phyloP scores from a whole-genome alignment of 192 early-diverging fungal genomes.

The Linderina pennispora region DNA sequence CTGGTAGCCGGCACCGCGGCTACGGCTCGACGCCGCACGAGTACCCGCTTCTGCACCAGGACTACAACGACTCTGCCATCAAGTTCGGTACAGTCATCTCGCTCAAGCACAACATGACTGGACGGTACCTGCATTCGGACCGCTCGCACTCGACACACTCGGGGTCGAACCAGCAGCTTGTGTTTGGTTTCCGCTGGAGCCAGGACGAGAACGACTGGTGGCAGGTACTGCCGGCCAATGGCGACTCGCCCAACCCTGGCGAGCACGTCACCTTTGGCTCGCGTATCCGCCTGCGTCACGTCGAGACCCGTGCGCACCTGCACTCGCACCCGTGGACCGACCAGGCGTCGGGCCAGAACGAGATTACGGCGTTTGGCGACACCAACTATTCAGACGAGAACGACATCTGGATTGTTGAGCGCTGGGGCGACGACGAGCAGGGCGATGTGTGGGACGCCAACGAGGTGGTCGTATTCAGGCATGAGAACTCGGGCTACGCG shows the following conservation, averaged over 20 bases:
- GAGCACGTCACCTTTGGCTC: slow-evolving; percentile 41
- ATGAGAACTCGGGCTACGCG: slow-evolving; percentile 43
- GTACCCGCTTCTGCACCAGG: slow-evolving; percentile 38
- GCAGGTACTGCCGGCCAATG: slow-evolving; percentile 51
- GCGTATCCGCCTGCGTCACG: slow-evolving; percentile 48
- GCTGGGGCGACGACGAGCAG: slow-evolving; percentile 41
- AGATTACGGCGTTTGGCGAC: slow-evolving; percentile 51
- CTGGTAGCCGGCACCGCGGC: slow-evolving; percentile 25
- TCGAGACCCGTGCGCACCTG: slow-evolving; percentile 45
- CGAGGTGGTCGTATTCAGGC: slow-evolving; percentile 43
- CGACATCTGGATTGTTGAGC: slow-evolving; percentile 52
- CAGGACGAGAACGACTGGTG: slow-evolving; percentile 39
- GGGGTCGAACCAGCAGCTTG: slow-evolving; percentile 52
- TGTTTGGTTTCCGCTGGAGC: slow-evolving; percentile 46
- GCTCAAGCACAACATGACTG: slow-evolving; percentile 36
- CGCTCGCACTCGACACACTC: slow-evolving; percentile 27
- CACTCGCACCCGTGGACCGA: slow-evolving; percentile 50
- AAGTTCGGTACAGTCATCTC: slow-evolving; percentile 27
- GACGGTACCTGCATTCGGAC: slow-evolving; percentile 25
- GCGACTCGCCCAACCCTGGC: slow-evolving; percentile 27
- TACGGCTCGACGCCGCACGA: slow-evolving; percentile 23
- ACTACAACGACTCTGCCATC: slow-evolving; percentile 20
- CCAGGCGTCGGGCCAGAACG: slow-evolving; percentile 49
- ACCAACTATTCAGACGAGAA: slow-evolving; percentile 47
- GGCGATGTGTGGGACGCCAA: slow-evolving; percentile 44